Evolutionary conservation across 2,329 filamentous ascomycete species (phyloP), one percentile per base, ranked within the genome.

Genomic region (Apiospora kogelbergensis): DNA sequence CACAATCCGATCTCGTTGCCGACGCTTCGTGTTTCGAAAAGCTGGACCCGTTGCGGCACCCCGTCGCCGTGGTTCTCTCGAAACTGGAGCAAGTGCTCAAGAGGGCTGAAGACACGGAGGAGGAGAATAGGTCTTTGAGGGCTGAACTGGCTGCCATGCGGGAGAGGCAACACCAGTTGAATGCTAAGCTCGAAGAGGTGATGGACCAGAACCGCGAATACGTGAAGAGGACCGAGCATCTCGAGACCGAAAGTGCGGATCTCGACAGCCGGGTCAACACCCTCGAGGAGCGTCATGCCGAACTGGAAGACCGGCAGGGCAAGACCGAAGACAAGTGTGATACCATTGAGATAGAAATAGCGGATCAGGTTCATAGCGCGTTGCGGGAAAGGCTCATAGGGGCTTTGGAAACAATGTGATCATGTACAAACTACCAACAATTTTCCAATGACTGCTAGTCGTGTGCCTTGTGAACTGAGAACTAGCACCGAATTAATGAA

Each of bases 251-350:
- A n/a, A 63, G 37, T 24, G 37, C 41, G 9, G 64, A 66, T 24
- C 64, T 69, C 15, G 68, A 60, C 53, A 37, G 17, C 5, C 30
- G 53, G 3, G 30, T 60, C 17, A n/a, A 30, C 26, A 9, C 5
- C 3, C 22, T 65, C 22, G 63, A 69, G 37, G 45, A 41, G 26
- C 63, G 66, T 40, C 48, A 69, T 20, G 64, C 26, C 24, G 63
- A 69, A 60, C 41, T 69, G 10, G 64, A 66, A 37, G 68, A 66
- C 6, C 64, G 68, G 13, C 68, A 69, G 46, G 68, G 30, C 20
- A 66, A 46, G 26, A 63, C 33, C 17, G 68, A 69, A 15, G 68
- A 69, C n/a, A 66, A 69, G 48, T 69, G 64, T 26, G 68, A 66
- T 17, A 33, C 20, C 7, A 63, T 69, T 24, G 68, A 69, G 37